Conservation (phyloP, 2,329 filamentous ascomycete genomes). For the Trichoderma simmonsii region DNA sequence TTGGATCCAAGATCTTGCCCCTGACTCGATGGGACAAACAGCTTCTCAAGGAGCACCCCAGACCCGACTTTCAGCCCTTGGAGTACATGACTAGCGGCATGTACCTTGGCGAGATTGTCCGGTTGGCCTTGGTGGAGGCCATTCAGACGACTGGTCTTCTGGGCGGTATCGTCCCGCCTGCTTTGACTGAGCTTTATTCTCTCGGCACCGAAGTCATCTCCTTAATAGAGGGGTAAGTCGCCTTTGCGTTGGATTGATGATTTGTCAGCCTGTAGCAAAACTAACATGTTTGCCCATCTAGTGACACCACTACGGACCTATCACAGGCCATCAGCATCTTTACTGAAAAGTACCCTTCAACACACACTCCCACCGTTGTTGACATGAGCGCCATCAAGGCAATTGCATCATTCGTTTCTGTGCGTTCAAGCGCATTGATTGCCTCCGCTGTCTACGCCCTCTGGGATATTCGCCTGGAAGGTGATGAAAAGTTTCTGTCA, state of each 20-base stretch:
- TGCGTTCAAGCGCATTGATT: slow-evolving; percentile 57
- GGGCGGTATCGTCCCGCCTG: slow-evolving; percentile 54
- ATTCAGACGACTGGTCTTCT: slow-evolving; percentile 53
- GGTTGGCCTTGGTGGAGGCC: slow-evolving; percentile 57
- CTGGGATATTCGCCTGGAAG: slow-evolving; percentile 54
- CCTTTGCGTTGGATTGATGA: not conserved
- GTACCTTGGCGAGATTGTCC: slow-evolving; percentile 64
- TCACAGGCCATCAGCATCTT: slow-evolving; percentile 48
- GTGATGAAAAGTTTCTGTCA: slow-evolving; percentile 38
- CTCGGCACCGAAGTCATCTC: slow-evolving; percentile 61
- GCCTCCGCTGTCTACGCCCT: slow-evolving; percentile 58
- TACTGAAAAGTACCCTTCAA: slow-evolving; percentile 47
- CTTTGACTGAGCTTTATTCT: slow-evolving; percentile 51
- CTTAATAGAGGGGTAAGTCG: slow-evolving; percentile 52
- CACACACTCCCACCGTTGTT: slow-evolving; percentile 36
- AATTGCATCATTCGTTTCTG: slow-evolving; percentile 53
- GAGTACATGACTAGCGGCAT: slow-evolving; percentile 63
- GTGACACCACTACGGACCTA: slow-evolving; percentile 44
- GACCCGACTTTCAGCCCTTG: slow-evolving; percentile 59
- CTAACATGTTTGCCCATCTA: slow-evolving; percentile 29
- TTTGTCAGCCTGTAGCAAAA: not conserved
- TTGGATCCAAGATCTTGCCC: slow-evolving; percentile 57
- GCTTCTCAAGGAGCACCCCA: slow-evolving; percentile 51
- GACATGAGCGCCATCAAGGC: slow-evolving; percentile 53
- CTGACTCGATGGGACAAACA: slow-evolving; percentile 59